Evolutionary conservation across 129 eudicot species (phyloP), one percentile per base, ranked within the genome.

Genomic region (Deinandra increscens): DNA sequence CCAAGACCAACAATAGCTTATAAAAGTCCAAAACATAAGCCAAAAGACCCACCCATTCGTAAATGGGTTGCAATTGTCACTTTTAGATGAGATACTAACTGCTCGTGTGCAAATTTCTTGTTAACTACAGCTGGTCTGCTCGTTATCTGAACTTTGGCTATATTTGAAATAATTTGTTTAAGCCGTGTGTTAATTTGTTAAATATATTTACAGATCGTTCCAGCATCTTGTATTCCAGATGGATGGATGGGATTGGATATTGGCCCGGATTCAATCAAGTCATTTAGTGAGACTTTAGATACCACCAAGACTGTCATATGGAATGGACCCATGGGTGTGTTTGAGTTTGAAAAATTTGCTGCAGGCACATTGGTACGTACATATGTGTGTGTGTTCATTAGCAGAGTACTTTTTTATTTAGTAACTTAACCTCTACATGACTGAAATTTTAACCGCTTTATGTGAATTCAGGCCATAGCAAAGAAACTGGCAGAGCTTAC

Each of bases 321-420:
- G 96, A 91, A 91, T 59, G 97, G 97, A 50, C 97, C 97, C 1
- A 91, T 91, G 97, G 97, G 97, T 2, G 97, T 91, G 58, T 91
- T 91, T 74, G 97, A 91, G 80, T 84, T 91, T 13, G 97, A 91
- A 39, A 91, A 91, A 69, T 91, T 91, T 75, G 97, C 97, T 23
- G 87, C 88, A 39, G 97, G 97, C 79, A 91, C 97, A 31, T 91
- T 82, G 93, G 97, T 91, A 81, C 29, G 20, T 10, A n/a, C 13
- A 53, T 53, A 19, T 9, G 7, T 53, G 4, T 53, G 2, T n/a
- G n/a, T n/a, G n/a, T n/a, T n/a, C n/a, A n/a, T n/a, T n/a, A n/a
- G n/a, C n/a, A n/a, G n/a, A n/a, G n/a, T n/a, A n/a, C n/a, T n/a
- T n/a, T 54, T 8, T 51, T 51, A 17, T 18, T 12, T 13, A 6